Conservation (phyloP, 2,329 filamentous ascomycete species). For the Aspergillus proliferans region DNA sequence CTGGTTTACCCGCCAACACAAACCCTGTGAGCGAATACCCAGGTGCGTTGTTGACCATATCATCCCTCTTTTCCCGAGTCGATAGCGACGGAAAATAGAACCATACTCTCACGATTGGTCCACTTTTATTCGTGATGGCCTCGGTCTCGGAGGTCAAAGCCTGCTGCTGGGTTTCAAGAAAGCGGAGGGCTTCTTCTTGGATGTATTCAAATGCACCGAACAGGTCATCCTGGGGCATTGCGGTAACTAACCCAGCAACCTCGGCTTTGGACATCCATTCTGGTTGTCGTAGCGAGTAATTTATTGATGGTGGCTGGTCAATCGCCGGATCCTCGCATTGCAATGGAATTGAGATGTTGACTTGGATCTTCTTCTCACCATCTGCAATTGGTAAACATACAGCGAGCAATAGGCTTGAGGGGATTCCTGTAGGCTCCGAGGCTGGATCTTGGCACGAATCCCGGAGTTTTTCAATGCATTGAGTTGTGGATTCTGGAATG, state of each 20-base stretch:
- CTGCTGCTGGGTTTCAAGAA: conserved; percentile 21
- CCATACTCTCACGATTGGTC: conserved; percentile 49
- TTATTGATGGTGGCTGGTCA: conserved; percentile 18
- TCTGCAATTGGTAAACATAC: conserved; percentile 20
- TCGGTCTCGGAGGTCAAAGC: not conserved
- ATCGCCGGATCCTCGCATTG: conserved; percentile 9
- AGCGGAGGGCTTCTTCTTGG: conserved; percentile 29
- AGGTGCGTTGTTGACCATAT: conserved; percentile 51
- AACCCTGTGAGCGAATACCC: conserved; percentile 53
- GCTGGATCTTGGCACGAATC: conserved; percentile 20
- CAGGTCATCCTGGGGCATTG: conserved; percentile 41
- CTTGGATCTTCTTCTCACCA: conserved; percentile 19
- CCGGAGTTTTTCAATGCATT: conserved; percentile 21
- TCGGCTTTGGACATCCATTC: conserved; percentile 49
- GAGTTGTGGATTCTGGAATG: conserved; percentile 28
- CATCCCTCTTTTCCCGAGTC: conserved; percentile 53
- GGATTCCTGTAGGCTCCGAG: conserved; percentile 9
- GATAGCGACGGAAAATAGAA: conserved; percentile 60
- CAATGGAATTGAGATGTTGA: conserved; percentile 25
- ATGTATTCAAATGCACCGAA: conserved; percentile 43
- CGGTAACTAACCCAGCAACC: conserved; percentile 30
- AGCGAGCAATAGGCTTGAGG: conserved; percentile 16
- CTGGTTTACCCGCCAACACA: conserved; percentile 56
- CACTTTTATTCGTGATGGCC: not conserved
- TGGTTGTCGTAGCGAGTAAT: conserved; percentile 42